phyloP scores from a whole-genome alignment of 768 basidiomycete genomes.

The Coprinopsis marcescibilis region DNA sequence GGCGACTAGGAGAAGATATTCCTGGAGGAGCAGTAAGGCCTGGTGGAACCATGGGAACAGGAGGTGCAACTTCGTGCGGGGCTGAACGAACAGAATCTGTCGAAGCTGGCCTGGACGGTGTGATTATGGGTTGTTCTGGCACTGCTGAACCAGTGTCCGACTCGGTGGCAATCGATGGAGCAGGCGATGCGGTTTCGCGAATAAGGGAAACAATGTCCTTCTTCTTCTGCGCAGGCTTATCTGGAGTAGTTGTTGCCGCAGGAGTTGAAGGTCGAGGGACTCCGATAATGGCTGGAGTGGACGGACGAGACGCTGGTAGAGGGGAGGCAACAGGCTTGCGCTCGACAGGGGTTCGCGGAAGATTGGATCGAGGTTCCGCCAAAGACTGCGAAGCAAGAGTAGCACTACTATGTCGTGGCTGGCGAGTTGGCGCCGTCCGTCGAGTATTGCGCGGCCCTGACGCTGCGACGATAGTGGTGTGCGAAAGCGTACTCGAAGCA shows the following conservation, averaged over 20 bases:
- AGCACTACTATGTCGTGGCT: conserved; percentile 35
- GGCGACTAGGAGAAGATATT: conserved; percentile 51
- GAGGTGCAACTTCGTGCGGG: conserved; percentile 30
- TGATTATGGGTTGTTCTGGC: conserved; percentile 35
- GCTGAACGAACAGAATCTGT: conserved; percentile 25
- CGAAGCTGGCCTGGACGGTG: conserved; percentile 34
- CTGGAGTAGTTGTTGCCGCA: conserved; percentile 39
- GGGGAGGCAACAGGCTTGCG: conserved; percentile 39
- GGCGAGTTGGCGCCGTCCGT: conserved; percentile 41
- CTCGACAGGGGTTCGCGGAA: conserved; percentile 33
- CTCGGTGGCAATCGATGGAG: conserved; percentile 43
- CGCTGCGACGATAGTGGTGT: conserved; percentile 15
- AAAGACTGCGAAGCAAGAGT: too few relatives aligned
- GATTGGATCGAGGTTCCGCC: conserved; percentile 20
- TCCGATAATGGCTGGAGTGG: conserved; percentile 43
- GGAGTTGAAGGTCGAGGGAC: conserved; percentile 57
- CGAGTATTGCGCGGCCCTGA: conserved; percentile 33
- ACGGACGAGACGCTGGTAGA: conserved; percentile 55
- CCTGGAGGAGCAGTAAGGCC: conserved; percentile 56
- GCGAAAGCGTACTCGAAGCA: conserved; percentile 11
- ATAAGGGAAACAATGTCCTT: conserved; percentile 23
- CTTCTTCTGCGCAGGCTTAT: conserved; percentile 32
- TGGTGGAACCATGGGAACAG: conserved; percentile 39
- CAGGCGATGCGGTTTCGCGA: conserved; percentile 34
- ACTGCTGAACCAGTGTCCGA: conserved; percentile 45